Base-by-base conservation (phyloP, 257 asterid species). In the Sherardia arvensis region DNA sequence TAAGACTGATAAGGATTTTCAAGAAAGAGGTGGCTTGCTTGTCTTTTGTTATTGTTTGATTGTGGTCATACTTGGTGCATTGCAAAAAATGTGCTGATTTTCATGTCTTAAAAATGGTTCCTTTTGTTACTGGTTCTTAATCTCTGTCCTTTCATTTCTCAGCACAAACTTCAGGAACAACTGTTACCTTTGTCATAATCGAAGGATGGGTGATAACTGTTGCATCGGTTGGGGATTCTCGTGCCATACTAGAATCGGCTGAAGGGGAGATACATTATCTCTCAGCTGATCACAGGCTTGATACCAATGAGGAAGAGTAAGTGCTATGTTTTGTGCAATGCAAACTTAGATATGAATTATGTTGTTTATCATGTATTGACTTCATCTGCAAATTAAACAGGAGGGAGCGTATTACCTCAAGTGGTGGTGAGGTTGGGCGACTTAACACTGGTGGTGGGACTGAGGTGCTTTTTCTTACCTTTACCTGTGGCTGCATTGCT, bases 151-250 rank as follows among this genome's bases (percentile, higher is more conserved):
- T 68, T 64, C 45, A 61, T 27, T 57, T 74, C 68, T 73, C 87
- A 93, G 99, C 88, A 43, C 90, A 82, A 83, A 86, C 88, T 20
- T 93, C 99, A 17, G 99, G 99, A 69, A 90, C 99, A 61, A 93
- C 99, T 15, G 99, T 84, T 63, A 93, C 97, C 14, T 87, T 90
- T 79, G 96, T 87, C 65, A 90, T 93, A 74, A 81, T 87, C 11
- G 97, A 93, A 69, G 97, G 96, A 62, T 93, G 99, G 99, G 81
- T 83, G 61, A 73, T 86, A 62, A 93, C 97, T 28, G 96, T 87
- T 55, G 99, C 97, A 64, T 93, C 99, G 36, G 97, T 93, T 71
- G 99, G 99, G 12, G 99, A 93, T 83, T 93, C 99, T 73, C 93
- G 95, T 49, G 90, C 91, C 59, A 71, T 93, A 48, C 95, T 93